Evolutionary conservation across 2,329 filamentous ascomycete species (phyloP).

Genomic region (Epichloe aotearoae): DNA sequence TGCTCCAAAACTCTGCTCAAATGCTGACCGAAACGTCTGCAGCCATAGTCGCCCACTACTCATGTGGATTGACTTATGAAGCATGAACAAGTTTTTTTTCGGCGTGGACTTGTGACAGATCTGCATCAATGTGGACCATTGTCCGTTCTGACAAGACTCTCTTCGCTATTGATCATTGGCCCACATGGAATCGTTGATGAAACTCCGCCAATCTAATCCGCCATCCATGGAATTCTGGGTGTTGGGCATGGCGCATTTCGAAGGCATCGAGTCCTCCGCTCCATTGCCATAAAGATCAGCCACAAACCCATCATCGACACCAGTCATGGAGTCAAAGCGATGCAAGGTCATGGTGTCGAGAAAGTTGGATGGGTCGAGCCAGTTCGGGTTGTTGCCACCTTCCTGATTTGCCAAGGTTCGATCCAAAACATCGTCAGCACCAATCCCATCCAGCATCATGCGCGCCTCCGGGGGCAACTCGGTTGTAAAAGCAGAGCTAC

Average conservation of each 20-base stretch:
- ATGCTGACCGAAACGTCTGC: background rate
- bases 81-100: background rate
- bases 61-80: background rate
- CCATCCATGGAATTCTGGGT: slow-evolving; percentile 9
- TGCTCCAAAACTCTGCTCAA: too few species aligned
- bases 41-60: background rate
- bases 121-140: background rate
- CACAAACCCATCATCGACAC: slow-evolving; percentile 3
- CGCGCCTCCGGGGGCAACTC: slow-evolving; percentile 29
- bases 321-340: background rate
- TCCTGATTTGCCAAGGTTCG: slow-evolving; percentile 9
- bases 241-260: slow-evolving; percentile 1
- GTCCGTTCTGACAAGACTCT: background rate
- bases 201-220: slow-evolving; percentile 16
- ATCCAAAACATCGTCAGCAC: slow-evolving; percentile 15
- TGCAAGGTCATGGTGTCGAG: slow-evolving; percentile 1
- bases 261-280: background rate
- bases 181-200: slow-evolving; percentile 19
- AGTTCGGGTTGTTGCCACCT: background rate
- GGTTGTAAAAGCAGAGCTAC: slow-evolving; percentile 26
- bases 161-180: slow-evolving; percentile 19
- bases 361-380: background rate
- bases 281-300: background rate
- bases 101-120: background rate
- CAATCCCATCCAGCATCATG: slow-evolving; percentile 23